A percentile compares a stretch with the other conserved stretches of the same genome.
Evolutionary conservation across 2,329 filamentous ascomycete genomes (phyloP).

Genomic region (Thelonectria rubi): DNA sequence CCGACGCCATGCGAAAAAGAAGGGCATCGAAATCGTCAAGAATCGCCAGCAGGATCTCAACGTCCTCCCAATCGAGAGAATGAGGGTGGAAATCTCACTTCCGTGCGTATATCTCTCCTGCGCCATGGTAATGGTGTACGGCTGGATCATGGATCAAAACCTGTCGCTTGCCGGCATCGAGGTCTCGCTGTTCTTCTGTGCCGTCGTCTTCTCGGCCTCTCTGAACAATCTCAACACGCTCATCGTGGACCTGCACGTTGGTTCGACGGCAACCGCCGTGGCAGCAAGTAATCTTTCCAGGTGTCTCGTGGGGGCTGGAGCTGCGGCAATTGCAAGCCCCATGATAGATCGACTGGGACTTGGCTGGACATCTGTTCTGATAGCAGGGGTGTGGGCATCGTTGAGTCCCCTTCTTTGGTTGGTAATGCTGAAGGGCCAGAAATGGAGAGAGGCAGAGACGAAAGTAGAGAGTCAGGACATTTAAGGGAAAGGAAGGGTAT

Average conservation of each 20-base stretch:
- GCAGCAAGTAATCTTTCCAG: constrained; percentile 16
- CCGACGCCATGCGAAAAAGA: constrained; percentile 16
- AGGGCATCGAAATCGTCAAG: constrained; percentile 13
- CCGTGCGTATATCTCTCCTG: constrained; percentile 16
- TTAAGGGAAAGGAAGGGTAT: too few relatives aligned
- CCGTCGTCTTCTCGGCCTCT: constrained; percentile 10
- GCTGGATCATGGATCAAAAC: constrained; percentile 15
- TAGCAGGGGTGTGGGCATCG: constrained; percentile 1
- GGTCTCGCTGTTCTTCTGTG: constrained; percentile 15
- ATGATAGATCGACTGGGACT: constrained; percentile 9
- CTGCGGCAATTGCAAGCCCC: constrained; percentile 7
- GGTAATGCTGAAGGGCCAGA: constrained; percentile 1
- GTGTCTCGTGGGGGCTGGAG: constrained; percentile 13
- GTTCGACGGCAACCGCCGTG: constrained; percentile 15
- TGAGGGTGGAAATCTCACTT: constrained; percentile 17
- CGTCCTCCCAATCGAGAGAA: constrained; percentile 12
- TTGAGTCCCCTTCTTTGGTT: constrained; percentile 7
- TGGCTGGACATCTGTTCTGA: constrained; percentile 16
- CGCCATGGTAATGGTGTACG: constrained; percentile 14
- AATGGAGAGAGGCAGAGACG: not conserved
- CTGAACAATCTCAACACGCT: constrained; percentile 21
- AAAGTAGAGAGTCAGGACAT: too few relatives aligned
- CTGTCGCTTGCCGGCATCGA: constrained; percentile 14
- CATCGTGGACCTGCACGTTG: constrained; percentile 12
- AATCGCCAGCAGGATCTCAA: constrained; percentile 20